These are phyloP conservation scores for Larix kaempferi DNA, from an alignment of 75 land plant species.

Conservation along the genomic window DNA sequence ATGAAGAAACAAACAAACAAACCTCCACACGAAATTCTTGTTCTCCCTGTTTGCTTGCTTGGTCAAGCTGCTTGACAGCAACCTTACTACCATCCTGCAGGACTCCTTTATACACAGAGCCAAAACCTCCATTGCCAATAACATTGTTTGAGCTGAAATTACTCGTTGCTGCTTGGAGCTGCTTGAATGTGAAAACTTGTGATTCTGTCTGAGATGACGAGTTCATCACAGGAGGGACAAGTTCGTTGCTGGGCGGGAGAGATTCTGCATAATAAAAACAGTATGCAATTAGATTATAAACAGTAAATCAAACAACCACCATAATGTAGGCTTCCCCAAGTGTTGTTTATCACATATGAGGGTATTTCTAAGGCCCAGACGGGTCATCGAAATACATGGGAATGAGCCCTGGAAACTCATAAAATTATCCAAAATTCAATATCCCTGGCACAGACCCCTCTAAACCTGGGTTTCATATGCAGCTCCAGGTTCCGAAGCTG, in stretches of 20 bases:
- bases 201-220: slow-evolving; percentile 6
- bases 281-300: not conserved
- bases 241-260: not conserved
- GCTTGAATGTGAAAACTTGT: slow-evolving; percentile 71
- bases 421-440: not conserved
- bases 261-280: slow-evolving; percentile 3
- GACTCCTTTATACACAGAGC: slow-evolving; percentile 69
- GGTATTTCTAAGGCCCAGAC: not conserved
- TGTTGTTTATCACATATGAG: not conserved
- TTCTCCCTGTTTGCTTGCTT: slow-evolving; percentile 75
- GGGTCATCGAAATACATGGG: not conserved
- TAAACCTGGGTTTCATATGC: too few species aligned
- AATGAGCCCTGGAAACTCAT: not conserved
- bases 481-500: not conserved
- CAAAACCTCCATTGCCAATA: slow-evolving; percentile 83
- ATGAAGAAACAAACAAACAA: too few species aligned
- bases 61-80: slow-evolving; percentile 80
- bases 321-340: not conserved
- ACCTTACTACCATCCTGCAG: slow-evolving; percentile 57
- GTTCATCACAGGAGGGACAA: not conserved
- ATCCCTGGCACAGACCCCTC: too few species aligned
- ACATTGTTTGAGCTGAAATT: slow-evolving; percentile 64
- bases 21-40: slow-evolving; percentile 85
- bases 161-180: slow-evolving; percentile 68
- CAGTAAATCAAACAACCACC: not conserved